A percentile compares a stretch with the other conserved stretches of the same genome.
Conservation (phyloP, 192 early-diverging fungal genomes). For the Ambispora gerdemannii region DNA sequence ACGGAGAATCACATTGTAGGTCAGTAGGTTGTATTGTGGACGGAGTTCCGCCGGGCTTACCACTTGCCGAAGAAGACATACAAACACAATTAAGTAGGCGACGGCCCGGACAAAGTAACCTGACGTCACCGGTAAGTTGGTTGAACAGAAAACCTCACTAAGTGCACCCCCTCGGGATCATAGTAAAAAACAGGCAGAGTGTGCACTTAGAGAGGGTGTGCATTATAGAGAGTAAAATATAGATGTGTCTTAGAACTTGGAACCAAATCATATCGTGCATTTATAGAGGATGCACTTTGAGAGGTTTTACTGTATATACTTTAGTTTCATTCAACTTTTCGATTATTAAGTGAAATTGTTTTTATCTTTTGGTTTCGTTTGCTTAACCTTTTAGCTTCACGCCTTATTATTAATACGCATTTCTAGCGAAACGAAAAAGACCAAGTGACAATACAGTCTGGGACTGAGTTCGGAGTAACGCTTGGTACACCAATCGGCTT, state of each 20-base stretch:
- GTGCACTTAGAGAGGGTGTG: constrained; percentile 7
- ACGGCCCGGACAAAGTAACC: constrained; percentile 90
- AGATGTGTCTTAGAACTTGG: too few relatives aligned
- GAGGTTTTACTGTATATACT: too few relatives aligned
- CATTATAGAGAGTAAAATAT: too few relatives aligned
- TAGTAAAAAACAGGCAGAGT: too few relatives aligned
- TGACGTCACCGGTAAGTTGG: constrained; percentile 91
- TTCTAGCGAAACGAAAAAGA: constrained; percentile 92
- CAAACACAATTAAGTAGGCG: constrained; percentile 90
- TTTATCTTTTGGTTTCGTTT: background rate
- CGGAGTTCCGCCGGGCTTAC: constrained; percentile 92
- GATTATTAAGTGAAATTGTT: too few relatives aligned
- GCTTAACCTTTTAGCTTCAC: background rate
- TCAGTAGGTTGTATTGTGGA: constrained; percentile 96
- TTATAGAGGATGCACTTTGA: too few relatives aligned
- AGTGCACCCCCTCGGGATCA: too few relatives aligned
- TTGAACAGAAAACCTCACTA: too few relatives aligned
- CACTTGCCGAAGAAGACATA: constrained; percentile 84
- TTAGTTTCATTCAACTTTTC: too few relatives aligned
- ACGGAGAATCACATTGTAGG: constrained; percentile 98
- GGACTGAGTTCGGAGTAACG: constrained; percentile 88
- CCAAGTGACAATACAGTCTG: constrained; percentile 84
- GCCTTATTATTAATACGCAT: background rate
- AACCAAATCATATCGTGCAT: too few relatives aligned
- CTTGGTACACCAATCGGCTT: constrained; percentile 94